Evolutionary conservation across 441 rosid species (phyloP).

Genomic region (Eutrema salsugineum): DNA sequence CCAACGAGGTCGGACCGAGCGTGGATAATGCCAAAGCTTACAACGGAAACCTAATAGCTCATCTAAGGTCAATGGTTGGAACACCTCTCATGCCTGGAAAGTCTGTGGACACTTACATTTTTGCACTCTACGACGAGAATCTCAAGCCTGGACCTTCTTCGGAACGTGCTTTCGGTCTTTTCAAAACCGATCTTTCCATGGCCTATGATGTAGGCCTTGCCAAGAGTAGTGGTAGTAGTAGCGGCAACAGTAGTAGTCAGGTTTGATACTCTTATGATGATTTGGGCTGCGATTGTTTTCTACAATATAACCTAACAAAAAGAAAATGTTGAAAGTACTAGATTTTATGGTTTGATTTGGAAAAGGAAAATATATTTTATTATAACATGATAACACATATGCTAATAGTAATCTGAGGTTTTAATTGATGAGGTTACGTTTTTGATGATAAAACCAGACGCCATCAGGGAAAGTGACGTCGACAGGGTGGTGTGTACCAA

Average conservation of each 20-base stretch:
- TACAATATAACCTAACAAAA: no score
- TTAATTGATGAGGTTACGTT: not conserved
- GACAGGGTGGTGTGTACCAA: slow-evolving; percentile 71
- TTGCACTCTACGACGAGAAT: slow-evolving; percentile 86
- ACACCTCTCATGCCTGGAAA: slow-evolving; percentile 97
- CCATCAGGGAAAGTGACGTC: slow-evolving; percentile 51
- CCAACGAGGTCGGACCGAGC: slow-evolving; percentile 72
- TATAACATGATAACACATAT: not conserved
- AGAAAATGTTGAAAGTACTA: not conserved
- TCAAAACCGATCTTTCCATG: slow-evolving; percentile 72
- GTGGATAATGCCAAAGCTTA: slow-evolving; percentile 90
- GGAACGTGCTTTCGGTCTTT: slow-evolving; percentile 85
- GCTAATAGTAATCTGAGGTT: not conserved
- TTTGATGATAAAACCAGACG: slow-evolving; percentile 37
- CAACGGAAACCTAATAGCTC: slow-evolving; percentile 84
- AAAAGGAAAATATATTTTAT: not conserved
- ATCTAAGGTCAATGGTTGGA: slow-evolving; percentile 72
- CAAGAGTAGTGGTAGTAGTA: slow-evolving; percentile 46
- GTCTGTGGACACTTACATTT: slow-evolving; percentile 82
- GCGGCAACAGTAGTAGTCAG: slow-evolving; percentile 32
- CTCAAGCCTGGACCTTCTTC: slow-evolving; percentile 75
- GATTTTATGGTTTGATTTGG: not conserved
- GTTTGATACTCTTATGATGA: slow-evolving; percentile 28
- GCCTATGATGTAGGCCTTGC: slow-evolving; percentile 65
- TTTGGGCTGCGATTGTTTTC: not conserved